Base-by-base conservation (phyloP, 495 filamentous ascomycete species). In the Talaromyces thailandensis region DNA sequence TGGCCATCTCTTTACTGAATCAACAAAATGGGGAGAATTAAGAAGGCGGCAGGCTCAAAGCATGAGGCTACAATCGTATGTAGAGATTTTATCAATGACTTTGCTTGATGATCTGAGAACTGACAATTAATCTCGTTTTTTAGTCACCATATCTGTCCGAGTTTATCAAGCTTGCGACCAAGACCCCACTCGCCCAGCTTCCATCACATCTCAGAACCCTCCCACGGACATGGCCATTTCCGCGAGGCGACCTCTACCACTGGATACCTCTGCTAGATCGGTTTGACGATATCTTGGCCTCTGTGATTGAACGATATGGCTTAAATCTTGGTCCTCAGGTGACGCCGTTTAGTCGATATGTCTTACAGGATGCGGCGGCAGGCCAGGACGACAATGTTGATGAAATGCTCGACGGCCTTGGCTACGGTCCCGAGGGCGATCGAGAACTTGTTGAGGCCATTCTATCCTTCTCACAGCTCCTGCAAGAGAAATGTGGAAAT, bases 241-340 rank as follows among this genome's bases (percentile, higher is more conserved):
- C 93, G n/a, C 83, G 94, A 71, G 95, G 95, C 53, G 95, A 99
- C 68, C 80, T 98, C 50, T 98, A 98, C 69, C 92, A 99, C 79
- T 99, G 95, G 95, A 97, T 98, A 69, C 87, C 90, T 32, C 81
- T 96, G 45, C 79, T 99, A 53, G 93, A 99, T 75, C 87, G 93
- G 63, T 98, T 99, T 73, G 95, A 99, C 74, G 82, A 83, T 64
- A 84, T 97, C 62, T 77, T 98, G 18, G 90, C 95, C 62, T 82
- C 84, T 26, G 88, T 93, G 70, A 91, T 86, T 71, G 79, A 87
- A 37, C 88, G 86, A 67, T 98, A 99, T 75, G 85, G 82, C 64
- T 80, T 99, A 31, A 84, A 85, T 60, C 83, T 86, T 56, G 91
- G 91, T 4, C 90, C 92, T 7, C 94, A 99, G 70, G 86, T 79